Percentiles rank a stretch among this genome's conserved stretches.
These are phyloP conservation scores for Pholiota molesta DNA, from an alignment of 768 basidiomycete species.

Conservation along the genomic window DNA sequence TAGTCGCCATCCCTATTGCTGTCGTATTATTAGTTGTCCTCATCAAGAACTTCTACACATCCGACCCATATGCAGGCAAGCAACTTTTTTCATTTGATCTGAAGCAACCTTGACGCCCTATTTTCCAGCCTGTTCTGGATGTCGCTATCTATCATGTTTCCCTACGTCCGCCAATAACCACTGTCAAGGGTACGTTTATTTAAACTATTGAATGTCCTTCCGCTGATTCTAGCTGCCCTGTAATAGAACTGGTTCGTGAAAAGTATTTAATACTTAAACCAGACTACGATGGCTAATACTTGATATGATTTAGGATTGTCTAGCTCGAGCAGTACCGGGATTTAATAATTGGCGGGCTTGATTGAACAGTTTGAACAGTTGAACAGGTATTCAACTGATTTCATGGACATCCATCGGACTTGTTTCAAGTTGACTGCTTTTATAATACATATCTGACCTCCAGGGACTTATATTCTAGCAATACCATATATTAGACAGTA, in stretches of 20 bases:
- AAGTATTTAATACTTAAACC: background rate
- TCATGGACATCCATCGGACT: background rate
- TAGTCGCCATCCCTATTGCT: constrained; percentile 74
- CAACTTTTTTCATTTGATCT: constrained; percentile 13
- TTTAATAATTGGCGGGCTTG: background rate
- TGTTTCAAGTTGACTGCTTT: background rate
- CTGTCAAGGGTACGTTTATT: constrained; percentile 55
- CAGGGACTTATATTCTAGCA: background rate
- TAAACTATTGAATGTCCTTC: background rate
- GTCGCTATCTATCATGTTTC: constrained; percentile 89
- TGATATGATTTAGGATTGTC: background rate
- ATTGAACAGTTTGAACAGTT: background rate
- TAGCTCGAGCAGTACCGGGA: constrained; percentile 11
- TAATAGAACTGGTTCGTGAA: constrained; percentile 36
- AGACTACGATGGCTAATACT: background rate
- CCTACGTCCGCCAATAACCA: constrained; percentile 74
- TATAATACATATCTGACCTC: background rate
- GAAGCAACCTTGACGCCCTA: background rate
- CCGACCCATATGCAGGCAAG: constrained; percentile 82
- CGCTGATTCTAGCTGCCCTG: constrained; percentile 6
- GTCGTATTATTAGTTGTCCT: constrained; percentile 84
- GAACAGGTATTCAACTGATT: background rate
- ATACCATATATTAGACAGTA: background rate
- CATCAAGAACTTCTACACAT: constrained; percentile 87
- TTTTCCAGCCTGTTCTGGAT: constrained; percentile 75